Evolutionary conservation across 768 basidiomycete genomes (phyloP), one percentile per base, ranked within the genome.

Genomic region (Kwoniella sp.): DNA sequence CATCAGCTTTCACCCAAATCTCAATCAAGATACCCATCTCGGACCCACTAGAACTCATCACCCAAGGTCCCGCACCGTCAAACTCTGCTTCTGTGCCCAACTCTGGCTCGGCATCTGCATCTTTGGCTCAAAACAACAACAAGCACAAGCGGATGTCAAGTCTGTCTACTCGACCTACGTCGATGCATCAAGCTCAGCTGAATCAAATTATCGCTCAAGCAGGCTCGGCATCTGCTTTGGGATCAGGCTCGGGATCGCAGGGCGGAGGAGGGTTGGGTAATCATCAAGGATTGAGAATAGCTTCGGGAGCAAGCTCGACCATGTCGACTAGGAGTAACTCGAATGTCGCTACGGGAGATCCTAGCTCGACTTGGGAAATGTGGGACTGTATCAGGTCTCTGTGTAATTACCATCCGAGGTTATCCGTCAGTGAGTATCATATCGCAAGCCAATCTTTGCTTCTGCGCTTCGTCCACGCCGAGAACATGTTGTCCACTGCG

Each of bases 381-480:
- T 99, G 96, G 96, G 96, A 98, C 78, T 85, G 89, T 51, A 91
- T 99, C 62, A 84, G 94, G 64, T 88, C 88, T 2, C 85, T 95
- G 33, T 99, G 96, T 79, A 88, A 88, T 61, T 95, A 93, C 79
- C 78, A 80, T 46, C 76, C 79, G 2, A 71, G 82, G 12, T 68
- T 83, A 29, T 71, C 77, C 13, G 72, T 83, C 40, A 80, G 82
- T 81, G 56, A 73, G 80, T 73, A 8, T 10, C 33, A 37, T 40
- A 12, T 19, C n/a, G n/a, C n/a, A n/a, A n/a, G n/a, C n/a, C n/a
- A n/a, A n/a, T n/a, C n/a, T n/a, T n/a, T n/a, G n/a, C n/a, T n/a
- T n/a, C n/a, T n/a, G n/a, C n/a, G n/a, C n/a, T n/a, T n/a, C n/a
- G n/a, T n/a, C n/a, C n/a, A n/a, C n/a, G n/a, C n/a, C n/a, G n/a